Percentiles rank a stretch among this genome's conserved stretches.
Conservation (phyloP, 2,329 filamentous ascomycete species). For the Paramyrothecium sp. region DNA sequence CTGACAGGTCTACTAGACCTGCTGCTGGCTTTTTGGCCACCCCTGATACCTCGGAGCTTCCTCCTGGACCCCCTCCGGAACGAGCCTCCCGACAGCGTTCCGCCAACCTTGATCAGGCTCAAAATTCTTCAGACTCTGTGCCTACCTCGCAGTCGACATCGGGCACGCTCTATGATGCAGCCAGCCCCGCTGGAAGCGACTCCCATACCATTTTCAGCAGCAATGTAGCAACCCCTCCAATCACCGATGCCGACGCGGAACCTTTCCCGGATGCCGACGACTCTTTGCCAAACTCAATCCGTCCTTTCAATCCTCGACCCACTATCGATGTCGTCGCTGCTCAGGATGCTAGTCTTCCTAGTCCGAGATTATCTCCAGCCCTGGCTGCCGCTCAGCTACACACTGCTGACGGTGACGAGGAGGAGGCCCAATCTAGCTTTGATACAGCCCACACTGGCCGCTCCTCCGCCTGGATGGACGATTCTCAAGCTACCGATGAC, state of each 20-base stretch:
- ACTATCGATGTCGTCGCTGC: slow-evolving; percentile 68
- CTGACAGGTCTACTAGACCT: slow-evolving; percentile 20
- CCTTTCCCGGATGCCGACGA: slow-evolving; percentile 53
- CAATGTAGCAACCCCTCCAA: slow-evolving; percentile 71
- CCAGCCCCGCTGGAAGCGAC: slow-evolving; percentile 54
- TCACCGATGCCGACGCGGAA: slow-evolving; percentile 70
- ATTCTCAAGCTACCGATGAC: slow-evolving; percentile 37
- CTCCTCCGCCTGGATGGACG: slow-evolving; percentile 32
- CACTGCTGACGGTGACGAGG: slow-evolving; percentile 41
- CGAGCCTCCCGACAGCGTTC: slow-evolving; percentile 38
- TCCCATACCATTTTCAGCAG: slow-evolving; percentile 60
- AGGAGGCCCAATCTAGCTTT: slow-evolving; percentile 30
- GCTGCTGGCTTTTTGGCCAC: slow-evolving; percentile 46
- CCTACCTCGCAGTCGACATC: slow-evolving; percentile 31
- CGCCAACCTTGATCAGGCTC: slow-evolving; percentile 37
- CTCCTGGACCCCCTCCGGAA: slow-evolving; percentile 19
- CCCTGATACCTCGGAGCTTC: slow-evolving; percentile 54
- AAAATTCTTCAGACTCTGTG: slow-evolving; percentile 44
- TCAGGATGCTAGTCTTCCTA: slow-evolving; percentile 90
- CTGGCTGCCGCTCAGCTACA: slow-evolving; percentile 66
- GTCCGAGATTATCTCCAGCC: slow-evolving; percentile 90
- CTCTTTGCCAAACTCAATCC: slow-evolving; percentile 43
- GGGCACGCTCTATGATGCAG: slow-evolving; percentile 39
- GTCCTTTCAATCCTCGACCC: slow-evolving; percentile 47
- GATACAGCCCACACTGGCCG: slow-evolving; percentile 27